Evolutionary conservation across 352 stramenopile genomes (phyloP).

Genomic region (Globisporangium perplexum): DNA sequence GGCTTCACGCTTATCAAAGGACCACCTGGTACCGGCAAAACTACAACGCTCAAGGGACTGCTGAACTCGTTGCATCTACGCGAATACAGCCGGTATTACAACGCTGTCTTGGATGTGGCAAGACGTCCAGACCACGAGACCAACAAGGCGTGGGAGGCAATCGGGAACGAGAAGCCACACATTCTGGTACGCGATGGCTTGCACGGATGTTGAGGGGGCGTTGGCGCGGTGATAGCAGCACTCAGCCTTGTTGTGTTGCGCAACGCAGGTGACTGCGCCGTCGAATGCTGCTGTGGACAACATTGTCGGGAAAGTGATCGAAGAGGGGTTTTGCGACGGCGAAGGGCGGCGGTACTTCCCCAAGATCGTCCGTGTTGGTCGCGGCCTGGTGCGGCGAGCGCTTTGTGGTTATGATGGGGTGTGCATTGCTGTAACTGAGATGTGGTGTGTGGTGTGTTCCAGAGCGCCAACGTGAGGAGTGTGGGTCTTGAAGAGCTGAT

Average conservation of each 20-base stretch:
- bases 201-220: background rate
- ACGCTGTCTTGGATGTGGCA: constrained; percentile 80
- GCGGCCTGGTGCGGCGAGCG: constrained; percentile 52
- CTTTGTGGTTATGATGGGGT: background rate
- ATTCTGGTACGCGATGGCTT: constrained; percentile 59
- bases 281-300: constrained; percentile 96
- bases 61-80: constrained; percentile 90
- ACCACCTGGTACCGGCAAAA: constrained; percentile 88
- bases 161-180: constrained; percentile 90
- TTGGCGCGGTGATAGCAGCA: background rate
- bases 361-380: constrained; percentile 92
- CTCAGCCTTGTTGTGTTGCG: background rate
- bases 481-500: constrained; percentile 84
- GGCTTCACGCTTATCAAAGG: constrained; percentile 93
- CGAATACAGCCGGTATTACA: constrained; percentile 92
- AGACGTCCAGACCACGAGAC: constrained; percentile 75
- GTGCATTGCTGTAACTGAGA: background rate
- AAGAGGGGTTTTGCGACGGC: constrained; percentile 93
- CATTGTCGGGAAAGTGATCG: constrained; percentile 95
- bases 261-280: constrained; percentile 75
- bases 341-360: constrained; percentile 92
- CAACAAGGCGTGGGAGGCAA: constrained; percentile 69
- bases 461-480: constrained; percentile 75
- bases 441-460: background rate
- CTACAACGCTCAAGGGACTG: constrained; percentile 88